phyloP scores from a whole-genome alignment of 306 rosid species.

The Glycine tomentella region DNA sequence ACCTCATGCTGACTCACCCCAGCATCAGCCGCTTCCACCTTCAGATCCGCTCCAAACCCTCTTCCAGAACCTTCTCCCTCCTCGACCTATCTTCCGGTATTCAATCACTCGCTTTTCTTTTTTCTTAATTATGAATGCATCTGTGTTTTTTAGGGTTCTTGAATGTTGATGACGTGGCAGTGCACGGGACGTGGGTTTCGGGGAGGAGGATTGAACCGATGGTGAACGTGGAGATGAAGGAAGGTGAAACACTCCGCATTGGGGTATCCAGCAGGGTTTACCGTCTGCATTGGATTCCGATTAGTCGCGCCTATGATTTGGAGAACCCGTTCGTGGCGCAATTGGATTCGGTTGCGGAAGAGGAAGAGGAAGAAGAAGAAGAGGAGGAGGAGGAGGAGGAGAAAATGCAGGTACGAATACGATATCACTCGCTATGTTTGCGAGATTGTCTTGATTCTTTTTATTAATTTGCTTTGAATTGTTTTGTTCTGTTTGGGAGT shows the following conservation, averaged over 20 bases:
- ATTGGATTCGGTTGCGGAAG: constrained; percentile 40
- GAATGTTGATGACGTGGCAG: constrained; percentile 49
- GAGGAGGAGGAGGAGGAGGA: constrained; percentile 35
- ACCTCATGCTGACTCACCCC: constrained; percentile 77
- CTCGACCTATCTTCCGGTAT: constrained; percentile 74
- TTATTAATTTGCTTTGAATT: not conserved
- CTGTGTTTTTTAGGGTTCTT: not conserved
- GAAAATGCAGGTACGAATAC: constrained; percentile 43
- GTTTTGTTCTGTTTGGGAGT: not conserved
- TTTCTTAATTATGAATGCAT: too few relatives aligned
- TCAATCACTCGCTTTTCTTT: not conserved
- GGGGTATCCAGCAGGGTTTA: constrained; percentile 78
- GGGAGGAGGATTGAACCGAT: constrained; percentile 67
- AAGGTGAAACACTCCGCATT: constrained; percentile 67
- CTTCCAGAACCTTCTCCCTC: constrained; percentile 55
- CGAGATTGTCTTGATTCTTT: constrained; percentile 6
- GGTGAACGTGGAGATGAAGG: constrained; percentile 59
- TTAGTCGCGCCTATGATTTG: constrained; percentile 64
- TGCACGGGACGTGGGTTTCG: constrained; percentile 84
- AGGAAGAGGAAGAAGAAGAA: constrained; percentile 14
- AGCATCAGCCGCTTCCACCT: constrained; percentile 90
- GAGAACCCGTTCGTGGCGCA: constrained; percentile 51
- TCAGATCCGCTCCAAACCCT: constrained; percentile 62
- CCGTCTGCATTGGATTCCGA: constrained; percentile 74
- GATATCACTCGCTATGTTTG: constrained; percentile 4